These are phyloP conservation scores for Pseudogymnoascus sp. DNA, from an alignment of 2,329 filamentous ascomycete species.

Conservation along the genomic window DNA sequence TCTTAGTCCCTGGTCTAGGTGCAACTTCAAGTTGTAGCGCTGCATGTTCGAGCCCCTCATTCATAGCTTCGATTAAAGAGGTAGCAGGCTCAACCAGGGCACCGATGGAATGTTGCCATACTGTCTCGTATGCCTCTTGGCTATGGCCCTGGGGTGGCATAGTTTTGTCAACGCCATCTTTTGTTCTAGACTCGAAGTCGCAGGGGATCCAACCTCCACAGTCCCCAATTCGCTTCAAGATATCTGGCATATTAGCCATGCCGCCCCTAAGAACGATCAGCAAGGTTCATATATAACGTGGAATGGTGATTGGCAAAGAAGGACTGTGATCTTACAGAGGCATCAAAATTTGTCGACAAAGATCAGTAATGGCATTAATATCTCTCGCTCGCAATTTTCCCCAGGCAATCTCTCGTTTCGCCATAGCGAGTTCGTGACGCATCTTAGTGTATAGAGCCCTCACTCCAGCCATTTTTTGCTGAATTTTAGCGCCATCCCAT, in stretches of 20 bases:
- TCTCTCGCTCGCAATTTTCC: conserved; percentile 8
- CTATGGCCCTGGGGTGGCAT: background rate
- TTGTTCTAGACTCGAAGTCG: conserved; percentile 1
- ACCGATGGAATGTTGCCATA: conserved; percentile 7
- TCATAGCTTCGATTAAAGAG: conserved; percentile 7
- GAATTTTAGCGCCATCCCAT: background rate
- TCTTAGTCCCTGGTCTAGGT: conserved; percentile 1
- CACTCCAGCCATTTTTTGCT: conserved; percentile 4
- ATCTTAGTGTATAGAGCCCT: conserved; percentile 5
- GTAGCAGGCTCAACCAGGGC: conserved; percentile 8
- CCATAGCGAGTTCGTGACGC: conserved; percentile 4
- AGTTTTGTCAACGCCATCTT: background rate
- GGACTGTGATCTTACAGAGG: conserved; percentile 2
- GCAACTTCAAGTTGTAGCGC: conserved; percentile 5
- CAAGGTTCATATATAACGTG: background rate
- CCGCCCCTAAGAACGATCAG: conserved; percentile 1
- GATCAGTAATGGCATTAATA: conserved; percentile 6
- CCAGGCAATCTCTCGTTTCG: conserved; percentile 7
- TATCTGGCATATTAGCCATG: conserved; percentile 4
- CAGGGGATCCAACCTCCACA: conserved; percentile 7
- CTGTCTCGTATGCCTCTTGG: conserved; percentile 5
- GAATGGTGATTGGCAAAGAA: background rate
- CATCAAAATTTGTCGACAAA: conserved; percentile 5
- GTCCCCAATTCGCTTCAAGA: conserved; percentile 1
- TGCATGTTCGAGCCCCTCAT: background rate